Base-by-base conservation (phyloP, 768 basidiomycete species). In the Terana coerulea region DNA sequence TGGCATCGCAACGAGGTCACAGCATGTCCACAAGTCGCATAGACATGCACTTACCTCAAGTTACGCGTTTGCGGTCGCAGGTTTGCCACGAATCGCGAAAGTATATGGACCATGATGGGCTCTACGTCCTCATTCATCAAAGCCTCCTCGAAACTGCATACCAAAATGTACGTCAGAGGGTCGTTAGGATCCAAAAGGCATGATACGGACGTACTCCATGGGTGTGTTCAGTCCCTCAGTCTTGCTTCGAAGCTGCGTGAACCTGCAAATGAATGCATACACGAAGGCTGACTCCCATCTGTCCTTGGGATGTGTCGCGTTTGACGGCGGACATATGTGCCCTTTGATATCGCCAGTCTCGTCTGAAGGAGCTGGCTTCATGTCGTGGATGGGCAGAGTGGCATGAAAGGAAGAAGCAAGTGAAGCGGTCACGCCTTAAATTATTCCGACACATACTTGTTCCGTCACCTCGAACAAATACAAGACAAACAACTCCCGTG, bases 221-320 rank as follows among this genome's bases (percentile, higher is more conserved):
- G 87, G 80, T 58, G 82, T 78, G 62, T 91, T 83, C 52, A 92
- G 70, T 50, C 90, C 88, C 67, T 89, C 87, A 33, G 88, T 74
- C 69, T 88, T 90, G 53, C 75, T 74, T 58, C 79, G 81, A 60
- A 92, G 72, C 67, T 78, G 73, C 21, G 88, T 89, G 73, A 89
- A 93, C 69, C 80, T 88, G 73, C 79, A 82, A 57, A 93, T 83
- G 72, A 93, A 93, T 26, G 84, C 79, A 67, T 90, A 93, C 31
- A 93, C 80, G 68, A 91, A 92, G 58, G 89, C 69, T 5, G 85
- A 81, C 71, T 93, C 91, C 91, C 91, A 93, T 69, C 86, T 86
- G 71, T 86, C 85, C 49, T 75, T 74, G 25, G 91, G 91, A 72
- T 90, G 88, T 22, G 67, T 77, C 24, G 86, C 88, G 62, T 72